Percentiles rank a stretch among this genome's conserved stretches.
phyloP scores from a whole-genome alignment of 345 rosid species.

The Salix exigua region DNA sequence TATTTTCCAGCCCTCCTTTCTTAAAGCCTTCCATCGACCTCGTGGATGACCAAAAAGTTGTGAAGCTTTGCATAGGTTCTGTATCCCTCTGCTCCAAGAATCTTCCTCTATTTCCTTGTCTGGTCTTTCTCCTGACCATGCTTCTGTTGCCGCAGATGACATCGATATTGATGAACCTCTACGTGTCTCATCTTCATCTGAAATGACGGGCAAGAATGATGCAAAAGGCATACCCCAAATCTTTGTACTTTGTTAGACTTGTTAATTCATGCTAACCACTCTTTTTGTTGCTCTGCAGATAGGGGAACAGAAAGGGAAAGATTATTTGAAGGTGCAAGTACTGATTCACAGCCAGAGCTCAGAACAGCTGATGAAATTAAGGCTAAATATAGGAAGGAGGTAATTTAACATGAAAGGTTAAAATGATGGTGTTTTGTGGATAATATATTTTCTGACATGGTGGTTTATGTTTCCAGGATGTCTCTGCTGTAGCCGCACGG shows the following conservation, averaged over 20 bases:
- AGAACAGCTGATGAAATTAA: constrained; percentile 83
- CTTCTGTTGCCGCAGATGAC: constrained; percentile 53
- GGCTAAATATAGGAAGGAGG: constrained; percentile 67
- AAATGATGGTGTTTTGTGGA: background rate
- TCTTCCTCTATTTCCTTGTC: constrained; percentile 12
- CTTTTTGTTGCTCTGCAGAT: constrained; percentile 38
- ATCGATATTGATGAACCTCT: constrained; percentile 61
- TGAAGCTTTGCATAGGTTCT: constrained; percentile 70
- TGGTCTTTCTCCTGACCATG: constrained; percentile 11
- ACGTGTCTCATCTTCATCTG: constrained; percentile 32
- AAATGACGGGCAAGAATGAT: constrained; percentile 36
- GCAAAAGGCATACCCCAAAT: constrained; percentile 36
- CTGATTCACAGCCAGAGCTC: constrained; percentile 49
- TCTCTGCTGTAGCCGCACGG: constrained; percentile 61
- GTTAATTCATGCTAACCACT: constrained; percentile 7
- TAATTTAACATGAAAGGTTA: constrained; percentile 13
- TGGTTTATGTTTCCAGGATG: constrained; percentile 45
- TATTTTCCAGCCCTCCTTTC: constrained; percentile 66
- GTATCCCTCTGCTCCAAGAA: constrained; percentile 10
- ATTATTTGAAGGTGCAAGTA: constrained; percentile 62
- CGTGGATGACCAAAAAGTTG: constrained; percentile 30
- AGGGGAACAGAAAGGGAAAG: constrained; percentile 50
- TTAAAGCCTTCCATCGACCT: constrained; percentile 43
- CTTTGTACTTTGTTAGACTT: background rate
- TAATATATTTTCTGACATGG: constrained; percentile 21